phyloP scores from a whole-genome alignment of 495 filamentous ascomycete genomes.

The Terfezia claveryi region DNA sequence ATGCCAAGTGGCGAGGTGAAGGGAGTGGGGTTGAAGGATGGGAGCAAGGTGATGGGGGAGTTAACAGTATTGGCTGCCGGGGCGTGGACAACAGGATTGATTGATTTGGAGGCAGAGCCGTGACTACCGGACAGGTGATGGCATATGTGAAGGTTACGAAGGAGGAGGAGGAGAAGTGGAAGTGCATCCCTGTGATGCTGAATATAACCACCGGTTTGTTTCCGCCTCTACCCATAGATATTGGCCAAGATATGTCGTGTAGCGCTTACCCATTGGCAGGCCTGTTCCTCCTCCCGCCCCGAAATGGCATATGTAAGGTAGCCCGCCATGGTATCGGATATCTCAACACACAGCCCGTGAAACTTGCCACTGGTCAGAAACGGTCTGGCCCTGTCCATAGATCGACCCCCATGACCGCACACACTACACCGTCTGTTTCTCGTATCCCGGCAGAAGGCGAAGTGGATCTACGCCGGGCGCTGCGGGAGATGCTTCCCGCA shows the following conservation, averaged over 20 bases:
- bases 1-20: constrained; percentile 7
- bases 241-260: neutral
- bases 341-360: constrained; percentile 35
- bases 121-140: constrained; percentile 61
- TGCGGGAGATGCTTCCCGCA: constrained; percentile 39
- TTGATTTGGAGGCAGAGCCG: constrained; percentile 53
- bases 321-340: constrained; percentile 72
- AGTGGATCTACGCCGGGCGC: constrained; percentile 34
- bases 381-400: constrained; percentile 12
- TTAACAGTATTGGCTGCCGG: constrained; percentile 65
- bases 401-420: constrained; percentile 27
- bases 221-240: no score
- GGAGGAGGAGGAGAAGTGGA: constrained; percentile 40
- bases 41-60: constrained; percentile 36
- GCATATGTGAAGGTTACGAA: constrained; percentile 50
- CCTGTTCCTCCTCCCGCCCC: constrained; percentile 56
- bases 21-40: constrained; percentile 35
- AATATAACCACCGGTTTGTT: constrained; percentile 53
- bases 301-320: constrained; percentile 49
- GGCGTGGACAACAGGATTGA: constrained; percentile 55
- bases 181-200: constrained; percentile 47
- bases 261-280: neutral
- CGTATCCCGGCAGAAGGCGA: constrained; percentile 38
- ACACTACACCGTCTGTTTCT: constrained; percentile 22
- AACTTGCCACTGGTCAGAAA: constrained; percentile 16